Evolutionary conservation across 148 eudicot genomes (phyloP).

Genomic region (Silene conica): DNA sequence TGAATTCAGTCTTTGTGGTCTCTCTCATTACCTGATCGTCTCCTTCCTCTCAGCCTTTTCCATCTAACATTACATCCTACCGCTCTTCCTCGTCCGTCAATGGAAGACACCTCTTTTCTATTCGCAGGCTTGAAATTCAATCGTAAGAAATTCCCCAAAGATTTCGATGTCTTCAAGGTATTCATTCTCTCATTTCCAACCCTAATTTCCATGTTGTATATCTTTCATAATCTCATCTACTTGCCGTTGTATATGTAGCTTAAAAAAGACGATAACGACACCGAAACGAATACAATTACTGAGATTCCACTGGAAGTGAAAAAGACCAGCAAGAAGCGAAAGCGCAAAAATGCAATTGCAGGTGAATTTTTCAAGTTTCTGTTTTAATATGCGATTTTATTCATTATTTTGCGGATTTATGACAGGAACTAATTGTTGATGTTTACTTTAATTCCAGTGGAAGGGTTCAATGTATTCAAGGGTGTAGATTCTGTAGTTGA

Average conservation of each 20-base stretch:
- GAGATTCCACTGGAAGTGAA: constrained; percentile 28
- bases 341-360: constrained; percentile 43
- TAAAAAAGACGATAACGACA: constrained; percentile 43
- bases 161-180: constrained; percentile 74
- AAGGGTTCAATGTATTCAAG: constrained; percentile 79
- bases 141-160: constrained; percentile 61
- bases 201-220: neutral
- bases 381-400: neutral
- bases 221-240: neutral
- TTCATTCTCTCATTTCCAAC: neutral
- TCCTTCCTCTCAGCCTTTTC: neutral
- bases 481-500: constrained; percentile 35
- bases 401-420: neutral
- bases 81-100: neutral
- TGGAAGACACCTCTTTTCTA: constrained; percentile 66
- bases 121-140: constrained; percentile 72
- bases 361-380: constrained; percentile 31
- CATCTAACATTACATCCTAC: too few relatives aligned
- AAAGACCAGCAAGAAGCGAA: constrained; percentile 57
- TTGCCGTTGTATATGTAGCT: constrained; percentile 29
- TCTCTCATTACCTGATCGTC: too few relatives aligned
- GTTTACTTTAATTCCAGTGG: constrained; percentile 36
- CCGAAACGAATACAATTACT: constrained; percentile 19
- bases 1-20: too few relatives aligned
- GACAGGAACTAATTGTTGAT: neutral